A percentile compares a stretch with the other conserved stretches of the same genome.
Evolutionary conservation across 1,284 basidiomycete genomes (phyloP).

Genomic region (Bjerkandera adusta): DNA sequence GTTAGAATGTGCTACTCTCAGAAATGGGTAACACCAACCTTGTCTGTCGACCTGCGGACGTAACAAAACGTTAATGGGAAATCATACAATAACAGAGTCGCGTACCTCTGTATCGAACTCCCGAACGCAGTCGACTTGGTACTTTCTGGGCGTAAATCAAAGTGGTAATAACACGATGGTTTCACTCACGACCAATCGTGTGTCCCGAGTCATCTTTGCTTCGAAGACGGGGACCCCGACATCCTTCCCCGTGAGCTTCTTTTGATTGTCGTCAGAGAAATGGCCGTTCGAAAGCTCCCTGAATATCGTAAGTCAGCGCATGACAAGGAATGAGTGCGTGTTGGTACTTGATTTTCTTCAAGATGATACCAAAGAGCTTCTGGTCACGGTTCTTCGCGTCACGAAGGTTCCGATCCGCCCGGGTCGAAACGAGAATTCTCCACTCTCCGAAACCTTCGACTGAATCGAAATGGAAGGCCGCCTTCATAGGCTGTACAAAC

Average conservation of each 20-base stretch:
- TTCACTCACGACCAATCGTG: conserved; percentile 54
- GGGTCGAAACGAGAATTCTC: conserved; percentile 44
- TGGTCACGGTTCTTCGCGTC: conserved; percentile 36
- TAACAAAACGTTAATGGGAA: not conserved
- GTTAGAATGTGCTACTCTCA: not conserved
- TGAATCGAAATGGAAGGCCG: conserved; percentile 47
- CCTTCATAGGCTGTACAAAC: conserved; percentile 45
- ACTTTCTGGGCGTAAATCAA: conserved; percentile 43
- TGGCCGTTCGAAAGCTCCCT: conserved; percentile 66
- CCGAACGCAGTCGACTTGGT: conserved; percentile 59
- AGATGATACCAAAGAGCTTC: conserved; percentile 42
- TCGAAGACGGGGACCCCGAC: conserved; percentile 57
- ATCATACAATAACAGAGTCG: conserved; percentile 5
- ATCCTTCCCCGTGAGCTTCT: conserved; percentile 46
- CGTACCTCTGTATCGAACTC: conserved; percentile 50
- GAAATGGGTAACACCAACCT: too few species aligned
- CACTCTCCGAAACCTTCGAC: conserved; percentile 51
- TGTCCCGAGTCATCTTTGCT: conserved; percentile 64
- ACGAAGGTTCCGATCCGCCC: conserved; percentile 42
- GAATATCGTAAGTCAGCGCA: not conserved
- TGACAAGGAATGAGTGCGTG: not conserved
- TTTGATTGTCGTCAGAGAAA: conserved; percentile 69
- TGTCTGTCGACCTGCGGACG: conserved; percentile 46
- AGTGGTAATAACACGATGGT: conserved; percentile 2
- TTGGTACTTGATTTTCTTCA: conserved; percentile 58